A percentile compares a stretch with the other conserved stretches of the same genome.
phyloP scores from a whole-genome alignment of 106 monocot species.

The Dendrobium catenatum region DNA sequence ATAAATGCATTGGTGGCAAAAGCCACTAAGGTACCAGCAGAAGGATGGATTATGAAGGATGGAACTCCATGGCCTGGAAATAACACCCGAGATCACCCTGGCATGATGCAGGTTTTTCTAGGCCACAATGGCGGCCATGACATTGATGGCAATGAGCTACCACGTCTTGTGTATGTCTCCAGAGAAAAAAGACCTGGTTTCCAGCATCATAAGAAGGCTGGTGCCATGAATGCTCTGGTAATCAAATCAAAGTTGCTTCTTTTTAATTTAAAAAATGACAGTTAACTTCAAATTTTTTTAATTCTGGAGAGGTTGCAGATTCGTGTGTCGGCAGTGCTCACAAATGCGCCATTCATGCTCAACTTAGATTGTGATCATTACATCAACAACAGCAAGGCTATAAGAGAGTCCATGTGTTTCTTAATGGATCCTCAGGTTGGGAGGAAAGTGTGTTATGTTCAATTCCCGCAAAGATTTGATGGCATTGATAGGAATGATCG shows the following conservation, averaged over 20 bases:
- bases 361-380: slow-evolving; percentile 93
- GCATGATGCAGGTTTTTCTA: slow-evolving; percentile 98
- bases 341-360: slow-evolving; percentile 96
- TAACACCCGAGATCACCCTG: slow-evolving; percentile 93
- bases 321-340: slow-evolving; percentile 88
- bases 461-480: slow-evolving; percentile 96
- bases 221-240: slow-evolving; percentile 97
- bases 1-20: slow-evolving; percentile 93
- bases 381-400: slow-evolving; percentile 95
- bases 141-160: slow-evolving; percentile 85
- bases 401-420: slow-evolving; percentile 96
- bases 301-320: slow-evolving; percentile 28
- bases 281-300: neutral
- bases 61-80: slow-evolving; percentile 96
- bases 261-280: neutral
- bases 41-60: slow-evolving; percentile 91
- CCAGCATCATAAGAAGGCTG: slow-evolving; percentile 98
- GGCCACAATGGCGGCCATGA: slow-evolving; percentile 93
- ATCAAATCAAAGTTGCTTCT: neutral
- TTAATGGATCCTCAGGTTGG: slow-evolving; percentile 93
- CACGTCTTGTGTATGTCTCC: slow-evolving; percentile 91
- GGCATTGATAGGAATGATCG: slow-evolving; percentile 82
- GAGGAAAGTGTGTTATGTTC: slow-evolving; percentile 78
- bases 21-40: slow-evolving; percentile 70
- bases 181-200: slow-evolving; percentile 96